Base-by-base conservation (phyloP, 441 rosid species). In the Pelargonium cotyledonis region DNA sequence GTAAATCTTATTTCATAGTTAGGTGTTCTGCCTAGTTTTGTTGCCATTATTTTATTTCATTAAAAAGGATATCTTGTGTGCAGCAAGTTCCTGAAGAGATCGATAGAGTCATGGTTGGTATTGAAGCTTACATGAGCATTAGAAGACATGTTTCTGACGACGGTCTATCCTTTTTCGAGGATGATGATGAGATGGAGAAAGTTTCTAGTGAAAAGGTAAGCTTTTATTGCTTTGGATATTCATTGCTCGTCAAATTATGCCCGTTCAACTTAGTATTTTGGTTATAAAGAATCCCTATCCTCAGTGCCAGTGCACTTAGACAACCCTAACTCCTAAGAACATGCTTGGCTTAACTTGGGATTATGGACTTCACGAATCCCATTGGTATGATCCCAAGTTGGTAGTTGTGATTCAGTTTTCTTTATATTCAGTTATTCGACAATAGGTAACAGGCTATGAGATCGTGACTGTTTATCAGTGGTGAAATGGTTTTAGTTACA, bases 81-180 rank as follows among this genome's bases (percentile, higher is more conserved):
- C 90, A 95, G 99, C 99, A 95, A 95, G 95, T 87, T 66, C 96
- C 97, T 1, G 98, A 95, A 70, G 99, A 92, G 83, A 86, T 92
- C 75, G 99, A 92, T 74, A 87, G 99, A 69, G 91, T 95, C 67
- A 76, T 95, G 93, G 97, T 73, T 76, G 98, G 99, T 58, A 75
- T 88, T 74, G 85, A 92, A 86, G 98, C 98, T 41, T 95, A 95
- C 80, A 74, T 95, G 86, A 95, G 97, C 90, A 90, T 95, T 67
- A 84, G 97, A 70, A 89, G 80, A 82, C 89, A 85, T 74, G 81
- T 82, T 71, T 81, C 91, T 41, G 89, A 92, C 29, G 78, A 80
- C 63, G 92, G 96, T 41, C 76, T 92, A 69, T 87, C 84, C 40
- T 82, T 86, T 82, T 90, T 95, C 63, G 89, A 84, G 77, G 85